A percentile compares a stretch with the other conserved stretches of the same genome.
phyloP scores from a whole-genome alignment of 345 rosid genomes.

The Brassica nigra region DNA sequence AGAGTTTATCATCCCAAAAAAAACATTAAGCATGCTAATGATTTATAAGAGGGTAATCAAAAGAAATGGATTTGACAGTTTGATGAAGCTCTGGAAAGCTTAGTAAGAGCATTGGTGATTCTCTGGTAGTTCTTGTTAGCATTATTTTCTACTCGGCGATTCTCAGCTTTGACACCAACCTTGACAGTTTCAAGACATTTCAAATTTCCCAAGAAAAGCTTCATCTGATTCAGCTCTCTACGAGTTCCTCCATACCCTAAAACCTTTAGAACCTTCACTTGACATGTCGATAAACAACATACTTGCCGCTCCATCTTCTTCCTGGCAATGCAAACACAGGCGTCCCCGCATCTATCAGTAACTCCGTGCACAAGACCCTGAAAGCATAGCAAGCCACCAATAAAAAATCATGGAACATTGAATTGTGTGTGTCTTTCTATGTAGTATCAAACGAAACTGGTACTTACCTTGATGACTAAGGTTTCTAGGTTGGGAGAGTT shows the following conservation, averaged over 20 bases:
- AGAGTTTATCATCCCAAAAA: neutral
- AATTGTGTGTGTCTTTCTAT: neutral
- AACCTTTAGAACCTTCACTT: slow-evolving; percentile 6
- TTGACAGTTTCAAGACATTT: slow-evolving; percentile 27
- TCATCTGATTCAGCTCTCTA: slow-evolving; percentile 28
- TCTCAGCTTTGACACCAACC: neutral
- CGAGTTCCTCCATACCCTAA: slow-evolving; percentile 9
- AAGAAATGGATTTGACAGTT: slow-evolving; percentile 2
- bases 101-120: slow-evolving; percentile 8
- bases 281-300: slow-evolving; percentile 23
- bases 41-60: neutral
- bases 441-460: neutral
- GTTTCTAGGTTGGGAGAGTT: slow-evolving; percentile 31
- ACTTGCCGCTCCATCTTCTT: neutral
- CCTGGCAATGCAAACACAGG: neutral
- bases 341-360: neutral
- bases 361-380: slow-evolving; percentile 24
- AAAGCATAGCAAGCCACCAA: too few species aligned
- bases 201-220: slow-evolving; percentile 20
- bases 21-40: neutral
- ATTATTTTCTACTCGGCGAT: neutral
- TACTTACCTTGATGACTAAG: slow-evolving; percentile 24
- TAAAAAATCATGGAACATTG: neutral
- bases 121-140: neutral
- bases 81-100: slow-evolving; percentile 20